Conservation (phyloP, 495 filamentous ascomycete species). For the Hypoxylon perforatum region DNA sequence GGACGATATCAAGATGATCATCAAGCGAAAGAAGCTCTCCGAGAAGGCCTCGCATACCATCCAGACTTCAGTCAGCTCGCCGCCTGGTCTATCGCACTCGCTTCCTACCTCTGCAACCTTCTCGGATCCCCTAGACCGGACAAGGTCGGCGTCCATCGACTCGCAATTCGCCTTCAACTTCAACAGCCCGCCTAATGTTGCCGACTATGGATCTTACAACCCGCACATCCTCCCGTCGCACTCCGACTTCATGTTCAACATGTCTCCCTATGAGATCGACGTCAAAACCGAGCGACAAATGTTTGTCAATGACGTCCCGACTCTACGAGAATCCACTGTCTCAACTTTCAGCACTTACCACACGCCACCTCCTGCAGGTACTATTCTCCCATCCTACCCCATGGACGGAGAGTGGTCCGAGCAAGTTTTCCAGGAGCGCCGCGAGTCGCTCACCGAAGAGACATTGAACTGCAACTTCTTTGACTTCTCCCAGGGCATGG, state of each 20-base stretch:
- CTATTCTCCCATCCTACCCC: slow-evolving; percentile 71
- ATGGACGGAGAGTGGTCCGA: slow-evolving; percentile 78
- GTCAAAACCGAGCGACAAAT: slow-evolving; percentile 95
- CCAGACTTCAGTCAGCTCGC: slow-evolving; percentile 68
- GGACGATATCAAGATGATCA: slow-evolving; percentile 94
- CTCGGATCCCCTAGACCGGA: slow-evolving; percentile 76
- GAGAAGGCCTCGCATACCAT: slow-evolving; percentile 78
- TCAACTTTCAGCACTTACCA: slow-evolving; percentile 89
- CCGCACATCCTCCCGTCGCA: slow-evolving; percentile 56
- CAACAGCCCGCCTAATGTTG: slow-evolving; percentile 68
- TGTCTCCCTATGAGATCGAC: slow-evolving; percentile 90
- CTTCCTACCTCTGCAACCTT: slow-evolving; percentile 82
- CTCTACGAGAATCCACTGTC: slow-evolving; percentile 81
- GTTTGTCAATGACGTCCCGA: slow-evolving; percentile 89
- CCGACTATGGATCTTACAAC: slow-evolving; percentile 72
- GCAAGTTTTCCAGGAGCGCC: slow-evolving; percentile 75
- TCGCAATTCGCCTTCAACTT: slow-evolving; percentile 83
- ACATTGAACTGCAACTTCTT: slow-evolving; percentile 78
- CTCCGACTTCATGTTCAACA: slow-evolving; percentile 63
- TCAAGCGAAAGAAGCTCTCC: slow-evolving; percentile 93
- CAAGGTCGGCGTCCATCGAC: slow-evolving; percentile 78
- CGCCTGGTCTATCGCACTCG: slow-evolving; percentile 84
- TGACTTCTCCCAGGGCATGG: slow-evolving; percentile 72
- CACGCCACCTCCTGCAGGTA: slow-evolving; percentile 74
- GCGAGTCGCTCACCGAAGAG: slow-evolving; percentile 73